Percentiles rank a stretch among this genome's conserved stretches.
phyloP scores from a whole-genome alignment of 306 rosid genomes.

The Gillenia trifoliata region DNA sequence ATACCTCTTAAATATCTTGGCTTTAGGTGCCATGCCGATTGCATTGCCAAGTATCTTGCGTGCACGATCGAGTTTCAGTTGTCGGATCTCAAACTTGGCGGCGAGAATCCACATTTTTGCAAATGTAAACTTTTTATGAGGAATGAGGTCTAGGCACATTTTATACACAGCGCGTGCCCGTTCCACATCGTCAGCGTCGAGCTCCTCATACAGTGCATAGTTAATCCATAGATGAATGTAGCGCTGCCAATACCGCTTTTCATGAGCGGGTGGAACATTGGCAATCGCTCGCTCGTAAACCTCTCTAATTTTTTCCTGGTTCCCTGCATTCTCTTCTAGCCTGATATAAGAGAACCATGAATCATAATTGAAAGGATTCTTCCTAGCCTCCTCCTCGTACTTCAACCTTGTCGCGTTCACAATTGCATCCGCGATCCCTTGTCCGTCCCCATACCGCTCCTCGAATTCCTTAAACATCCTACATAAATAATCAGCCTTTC shows the following conservation, averaged over 20 bases:
- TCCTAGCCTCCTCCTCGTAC: conserved; percentile 78
- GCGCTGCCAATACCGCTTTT: conserved; percentile 44
- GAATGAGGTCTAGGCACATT: not conserved
- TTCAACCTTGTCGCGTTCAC: conserved; percentile 77
- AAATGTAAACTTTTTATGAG: conserved; percentile 69
- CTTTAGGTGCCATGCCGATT: conserved; percentile 79
- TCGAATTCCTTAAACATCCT: not conserved
- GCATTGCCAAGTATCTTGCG: conserved; percentile 71
- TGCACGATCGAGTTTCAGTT: conserved; percentile 59
- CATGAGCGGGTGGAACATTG: conserved; percentile 81
- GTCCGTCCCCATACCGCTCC: not conserved
- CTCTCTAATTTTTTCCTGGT: conserved; percentile 56
- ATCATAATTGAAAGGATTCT: conserved; percentile 68
- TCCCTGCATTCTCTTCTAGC: conserved; percentile 77
- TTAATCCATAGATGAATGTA: conserved; percentile 33
- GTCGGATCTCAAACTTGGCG: conserved; percentile 73
- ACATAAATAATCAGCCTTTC: not conserved
- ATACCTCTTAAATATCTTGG: conserved; percentile 84
- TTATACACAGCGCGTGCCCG: conserved; percentile 79
- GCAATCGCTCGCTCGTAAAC: conserved; percentile 77
- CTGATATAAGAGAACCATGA: conserved; percentile 73
- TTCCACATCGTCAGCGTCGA: conserved; percentile 69
- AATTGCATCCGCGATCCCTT: conserved; percentile 49
- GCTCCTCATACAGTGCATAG: conserved; percentile 85
- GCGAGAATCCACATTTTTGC: conserved; percentile 89